These are phyloP conservation scores for Epichloe gansuensis DNA, from an alignment of 2,329 filamentous ascomycete species.

Conservation along the genomic window DNA sequence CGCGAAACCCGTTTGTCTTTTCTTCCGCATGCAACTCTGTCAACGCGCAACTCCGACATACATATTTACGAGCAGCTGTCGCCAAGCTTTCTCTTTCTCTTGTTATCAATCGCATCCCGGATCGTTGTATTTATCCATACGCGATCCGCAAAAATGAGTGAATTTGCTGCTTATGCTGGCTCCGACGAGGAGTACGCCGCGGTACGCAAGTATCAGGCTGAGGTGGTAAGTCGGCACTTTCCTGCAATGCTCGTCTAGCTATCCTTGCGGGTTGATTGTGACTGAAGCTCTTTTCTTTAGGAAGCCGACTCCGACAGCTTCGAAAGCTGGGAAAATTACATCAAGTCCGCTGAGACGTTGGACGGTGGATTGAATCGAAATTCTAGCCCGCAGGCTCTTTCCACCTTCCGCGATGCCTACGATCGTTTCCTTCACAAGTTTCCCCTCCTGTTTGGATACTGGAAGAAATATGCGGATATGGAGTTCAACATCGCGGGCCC, in stretches of 20 bases:
- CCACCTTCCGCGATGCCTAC: slow-evolving; percentile 74
- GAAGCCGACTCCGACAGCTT: slow-evolving; percentile 75
- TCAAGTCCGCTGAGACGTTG: slow-evolving; percentile 67
- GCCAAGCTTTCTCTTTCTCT: neutral
- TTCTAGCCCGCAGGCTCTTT: slow-evolving; percentile 86
- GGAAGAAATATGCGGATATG: slow-evolving; percentile 98
- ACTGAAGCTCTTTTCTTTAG: slow-evolving; percentile 20
- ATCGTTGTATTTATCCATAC: neutral
- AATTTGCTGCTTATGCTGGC: slow-evolving; percentile 56
- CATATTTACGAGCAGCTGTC: neutral
- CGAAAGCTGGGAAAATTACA: slow-evolving; percentile 86
- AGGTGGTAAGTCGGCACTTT: slow-evolving; percentile 46
- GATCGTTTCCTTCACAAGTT: slow-evolving; percentile 91
- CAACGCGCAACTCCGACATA: slow-evolving; percentile 1
- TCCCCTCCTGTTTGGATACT: slow-evolving; percentile 91
- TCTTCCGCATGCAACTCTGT: slow-evolving; percentile 1
- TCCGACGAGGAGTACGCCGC: slow-evolving; percentile 72
- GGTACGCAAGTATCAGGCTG: slow-evolving; percentile 63
- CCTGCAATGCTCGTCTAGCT: neutral
- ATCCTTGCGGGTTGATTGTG: neutral
- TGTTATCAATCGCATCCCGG: neutral
- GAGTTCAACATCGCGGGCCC: slow-evolving; percentile 96
- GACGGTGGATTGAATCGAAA: slow-evolving; percentile 94
- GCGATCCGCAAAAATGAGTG: slow-evolving; percentile 42
- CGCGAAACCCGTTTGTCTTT: neutral